Evolutionary conservation across 2,329 filamentous ascomycete genomes (phyloP), one percentile per base, ranked within the genome.

Genomic region (Elsinoe perseae): DNA sequence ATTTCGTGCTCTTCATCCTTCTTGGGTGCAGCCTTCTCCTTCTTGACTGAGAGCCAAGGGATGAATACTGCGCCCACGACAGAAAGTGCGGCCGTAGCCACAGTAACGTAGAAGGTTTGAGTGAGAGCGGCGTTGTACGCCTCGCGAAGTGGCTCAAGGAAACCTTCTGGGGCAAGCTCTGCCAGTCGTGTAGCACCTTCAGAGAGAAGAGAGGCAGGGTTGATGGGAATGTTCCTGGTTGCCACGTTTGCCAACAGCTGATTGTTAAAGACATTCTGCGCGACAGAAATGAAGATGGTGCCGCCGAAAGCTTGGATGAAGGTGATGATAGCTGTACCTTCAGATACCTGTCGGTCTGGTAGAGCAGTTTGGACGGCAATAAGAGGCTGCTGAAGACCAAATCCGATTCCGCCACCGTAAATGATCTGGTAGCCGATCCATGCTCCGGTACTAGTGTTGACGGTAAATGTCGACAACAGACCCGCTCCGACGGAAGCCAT

Each of bases 11-110:
- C 38, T 25, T 54, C 34, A 20, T 53, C 50, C 20, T 53, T 27
- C 21, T 54, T 54, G 10, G 34, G 34, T 23, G 38, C 27, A 14
- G 28, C 27, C 61, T 73, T 70, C 61, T 67, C 67, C 12, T 66
- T 65, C 74, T 86, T 87, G 64, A 87, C 82, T 60, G 73, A 82
- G 66, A 75, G 79, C 83, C 83, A 87, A 70, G 86, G 79, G 61
- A 87, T 77, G 7, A 72, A 70, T 0, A 75, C 62, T 0, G 77
- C 74, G 0, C 80, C 83, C 5, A 84, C 28, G 14, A 85, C 72
- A 2, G 75, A 77, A 4, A 84, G 56, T 7, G 72, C 72, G 0
- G 76, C 73, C 63, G 83, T 70, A 1, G 79, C 77, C 5, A 84
- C 70, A 1, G 75, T 77, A 7, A 87, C 79, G 59, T 80, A 78